Base-by-base conservation (phyloP, 495 filamentous ascomycete species). In the Hypoxylon fuscum region DNA sequence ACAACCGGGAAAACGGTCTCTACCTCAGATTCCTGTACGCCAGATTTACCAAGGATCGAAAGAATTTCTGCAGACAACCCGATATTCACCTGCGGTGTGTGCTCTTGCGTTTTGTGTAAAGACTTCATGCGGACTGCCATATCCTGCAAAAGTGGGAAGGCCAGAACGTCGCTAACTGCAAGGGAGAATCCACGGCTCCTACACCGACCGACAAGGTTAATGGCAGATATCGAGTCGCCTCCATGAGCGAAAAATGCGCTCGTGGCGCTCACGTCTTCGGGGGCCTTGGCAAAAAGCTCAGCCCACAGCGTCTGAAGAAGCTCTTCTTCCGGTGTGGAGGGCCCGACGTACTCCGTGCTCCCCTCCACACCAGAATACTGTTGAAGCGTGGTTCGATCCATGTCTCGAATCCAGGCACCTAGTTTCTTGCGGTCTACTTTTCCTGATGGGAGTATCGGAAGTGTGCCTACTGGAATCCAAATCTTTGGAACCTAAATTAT, bases 391-490 rank as follows among this genome's bases (percentile, higher is more conserved):
- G 15, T 5, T 2, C 38, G 38, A 3, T 17, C 38, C 38, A 41
- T 41, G 18, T 41, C 38, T 41, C 38, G 38, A 18, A 41, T 41
- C 38, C 38, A 41, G 2, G 38, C 38, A 20, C 38, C 18, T 9
- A 86, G 74, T 17, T 68, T 71, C 40, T 79, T 78, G 4, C 86
- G 80, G 57, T 89, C 84, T 5, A 82, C 76, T 64, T 89, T 88
- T 10, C 75, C 81, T 0, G 82, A 83, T 0, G 73, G 75, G 1
- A 78, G 71, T 20, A 81, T 64, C 0, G 85, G 85, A 21, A 88
- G 71, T 27, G 70, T 68, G 22, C 68, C 70, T 1, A 87, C 55
- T 0, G 83, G 80, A 21, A 88, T 77, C 66, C 81, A 88, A 0
- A 81, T 69, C 6, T 79, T 71, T 1, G 86, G 86, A 37, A 87